Conservation (phyloP, 805 yeast genomes). For the Ogataea nonfermentans region DNA sequence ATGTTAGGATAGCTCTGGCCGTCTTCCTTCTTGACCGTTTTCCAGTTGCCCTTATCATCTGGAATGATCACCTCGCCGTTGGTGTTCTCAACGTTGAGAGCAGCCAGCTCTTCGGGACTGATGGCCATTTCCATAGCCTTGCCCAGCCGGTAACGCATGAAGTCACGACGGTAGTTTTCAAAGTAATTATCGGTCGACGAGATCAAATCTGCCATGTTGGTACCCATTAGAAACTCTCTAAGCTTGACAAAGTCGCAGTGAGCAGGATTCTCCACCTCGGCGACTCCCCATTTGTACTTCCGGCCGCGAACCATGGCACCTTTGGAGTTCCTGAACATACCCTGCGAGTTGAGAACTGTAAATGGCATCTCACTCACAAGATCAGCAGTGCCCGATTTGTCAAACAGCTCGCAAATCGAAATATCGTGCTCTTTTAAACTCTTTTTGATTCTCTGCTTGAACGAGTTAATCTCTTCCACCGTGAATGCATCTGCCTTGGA, state of each 20-base stretch:
- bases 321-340: conserved; percentile 39
- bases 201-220: conserved; percentile 75
- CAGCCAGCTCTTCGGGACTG: conserved; percentile 21
- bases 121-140: conserved; percentile 28
- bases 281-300: conserved; percentile 80
- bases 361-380: conserved; percentile 57
- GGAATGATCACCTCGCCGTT: conserved; percentile 25
- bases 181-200: conserved; percentile 75
- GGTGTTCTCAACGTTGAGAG: conserved; percentile 20
- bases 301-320: conserved; percentile 67
- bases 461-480: conserved; percentile 47
- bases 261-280: conserved; percentile 72
- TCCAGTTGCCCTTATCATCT: conserved; percentile 28
- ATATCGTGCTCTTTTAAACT: conserved; percentile 56
- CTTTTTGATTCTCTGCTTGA: conserved; percentile 52
- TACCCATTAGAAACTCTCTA: conserved; percentile 61
- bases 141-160: conserved; percentile 41
- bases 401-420: conserved; percentile 50
- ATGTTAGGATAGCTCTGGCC: conserved; percentile 27
- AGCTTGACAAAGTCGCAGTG: conserved; percentile 76
- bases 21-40: conserved; percentile 20
- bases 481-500: conserved; percentile 79
- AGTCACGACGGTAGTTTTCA: conserved; percentile 61
- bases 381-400: conserved; percentile 35
- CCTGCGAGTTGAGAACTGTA: conserved; percentile 67